phyloP scores from a whole-genome alignment of 176 grass and related monocot genomes.

The Triticum turgidum region DNA sequence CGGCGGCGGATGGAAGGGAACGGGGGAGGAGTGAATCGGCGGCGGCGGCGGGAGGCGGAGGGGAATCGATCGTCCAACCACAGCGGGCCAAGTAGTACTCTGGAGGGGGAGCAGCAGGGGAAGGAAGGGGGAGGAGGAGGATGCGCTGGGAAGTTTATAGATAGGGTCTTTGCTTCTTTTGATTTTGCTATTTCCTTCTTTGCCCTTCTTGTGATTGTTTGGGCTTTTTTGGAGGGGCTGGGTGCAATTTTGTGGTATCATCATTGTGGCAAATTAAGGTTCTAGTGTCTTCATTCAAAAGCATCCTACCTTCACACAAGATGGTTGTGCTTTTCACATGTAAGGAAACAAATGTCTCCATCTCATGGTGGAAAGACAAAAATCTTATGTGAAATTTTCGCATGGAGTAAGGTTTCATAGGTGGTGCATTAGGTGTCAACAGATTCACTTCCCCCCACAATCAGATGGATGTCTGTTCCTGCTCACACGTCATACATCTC shows the following conservation, averaged over 20 bases:
- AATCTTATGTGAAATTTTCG: background rate
- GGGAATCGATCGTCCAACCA: conserved; percentile 20
- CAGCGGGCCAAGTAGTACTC: background rate
- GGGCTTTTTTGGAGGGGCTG: background rate
- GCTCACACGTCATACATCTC: no score
- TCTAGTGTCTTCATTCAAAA: background rate
- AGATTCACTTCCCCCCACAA: no score
- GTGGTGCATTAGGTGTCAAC: background rate
- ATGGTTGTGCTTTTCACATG: background rate
- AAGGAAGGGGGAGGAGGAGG: background rate
- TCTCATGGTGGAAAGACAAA: background rate
- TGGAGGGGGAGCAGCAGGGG: background rate
- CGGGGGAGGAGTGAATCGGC: background rate
- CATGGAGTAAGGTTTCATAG: no score
- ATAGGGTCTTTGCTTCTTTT: background rate
- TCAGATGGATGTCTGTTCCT: no score
- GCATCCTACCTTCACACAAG: background rate
- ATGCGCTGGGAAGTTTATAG: background rate
- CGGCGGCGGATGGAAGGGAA: no score
- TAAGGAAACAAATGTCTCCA: background rate
- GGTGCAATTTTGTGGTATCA: background rate
- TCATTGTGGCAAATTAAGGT: background rate
- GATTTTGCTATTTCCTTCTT: background rate
- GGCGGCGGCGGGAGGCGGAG: background rate
- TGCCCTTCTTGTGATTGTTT: background rate